These are phyloP conservation scores for Calonectria ilicicola DNA, from an alignment of 2,329 filamentous ascomycete genomes.

Conservation along the genomic window DNA sequence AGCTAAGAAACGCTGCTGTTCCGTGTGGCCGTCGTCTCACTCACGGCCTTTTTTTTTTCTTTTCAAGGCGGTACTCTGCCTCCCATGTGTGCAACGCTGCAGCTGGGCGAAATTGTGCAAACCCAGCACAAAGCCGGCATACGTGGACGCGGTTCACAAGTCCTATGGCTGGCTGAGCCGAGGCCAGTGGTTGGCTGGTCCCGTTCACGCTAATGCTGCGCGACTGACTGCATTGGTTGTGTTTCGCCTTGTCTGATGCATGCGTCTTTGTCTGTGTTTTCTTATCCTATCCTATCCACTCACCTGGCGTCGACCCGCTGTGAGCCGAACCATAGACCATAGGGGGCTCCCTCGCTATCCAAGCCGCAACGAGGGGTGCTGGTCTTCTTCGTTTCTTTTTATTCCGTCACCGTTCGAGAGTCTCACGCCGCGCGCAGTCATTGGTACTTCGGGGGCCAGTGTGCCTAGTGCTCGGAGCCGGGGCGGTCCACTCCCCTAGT, in stretches of 20 bases:
- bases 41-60: background rate
- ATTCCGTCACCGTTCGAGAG: background rate
- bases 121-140: background rate
- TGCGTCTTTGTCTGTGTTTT: conserved; percentile 12
- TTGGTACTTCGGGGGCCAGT: background rate
- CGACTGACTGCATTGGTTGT: background rate
- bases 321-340: conserved; percentile 5
- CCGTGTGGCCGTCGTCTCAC: conserved; percentile 14
- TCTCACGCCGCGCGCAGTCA: background rate
- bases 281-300: conserved; percentile 1
- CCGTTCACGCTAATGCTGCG: background rate
- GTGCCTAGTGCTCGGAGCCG: conserved; percentile 17
- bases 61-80: background rate
- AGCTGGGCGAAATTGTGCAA: background rate
- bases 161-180: background rate
- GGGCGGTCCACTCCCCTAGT: background rate
- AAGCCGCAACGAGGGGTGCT: conserved; percentile 1
- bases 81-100: conserved; percentile 12
- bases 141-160: background rate
- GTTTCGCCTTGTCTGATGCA: conserved; percentile 5
- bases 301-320: conserved; percentile 1
- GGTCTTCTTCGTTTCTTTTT: no score
- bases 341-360: background rate
- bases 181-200: background rate
- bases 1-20: background rate